phyloP scores from a whole-genome alignment of 345 rosid species.

The Hypericum perforatum region DNA sequence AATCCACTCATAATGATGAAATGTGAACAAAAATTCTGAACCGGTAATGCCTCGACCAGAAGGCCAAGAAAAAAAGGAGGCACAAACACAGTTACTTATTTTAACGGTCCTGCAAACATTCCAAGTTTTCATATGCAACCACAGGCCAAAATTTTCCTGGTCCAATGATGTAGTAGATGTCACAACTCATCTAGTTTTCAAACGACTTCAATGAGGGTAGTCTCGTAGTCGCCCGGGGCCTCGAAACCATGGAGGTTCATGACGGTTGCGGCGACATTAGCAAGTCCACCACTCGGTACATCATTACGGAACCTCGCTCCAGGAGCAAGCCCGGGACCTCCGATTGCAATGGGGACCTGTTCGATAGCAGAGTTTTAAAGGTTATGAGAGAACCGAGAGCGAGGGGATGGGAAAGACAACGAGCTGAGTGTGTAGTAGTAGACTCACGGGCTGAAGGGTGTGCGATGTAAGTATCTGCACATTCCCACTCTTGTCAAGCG shows the following conservation, averaged over 20 bases:
- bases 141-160: too few species aligned
- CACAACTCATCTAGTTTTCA: slow-evolving; percentile 21
- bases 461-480: slow-evolving; percentile 93
- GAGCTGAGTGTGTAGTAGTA: too few species aligned
- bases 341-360: slow-evolving; percentile 92
- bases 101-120: too few species aligned
- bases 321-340: slow-evolving; percentile 70
- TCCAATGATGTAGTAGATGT: too few species aligned
- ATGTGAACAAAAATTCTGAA: too few species aligned
- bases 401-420: too few species aligned
- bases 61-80: too few species aligned
- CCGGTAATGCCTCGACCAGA: too few species aligned
- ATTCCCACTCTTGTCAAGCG: slow-evolving; percentile 51
- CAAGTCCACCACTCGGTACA: slow-evolving; percentile 60
- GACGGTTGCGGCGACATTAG: slow-evolving; percentile 90
- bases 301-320: slow-evolving; percentile 66
- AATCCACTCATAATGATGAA: too few species aligned
- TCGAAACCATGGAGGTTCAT: slow-evolving; percentile 84
- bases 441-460: slow-evolving; percentile 85
- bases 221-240: slow-evolving; percentile 80
- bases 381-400: neutral
- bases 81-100: too few species aligned
- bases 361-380: neutral
- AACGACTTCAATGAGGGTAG: slow-evolving; percentile 67
- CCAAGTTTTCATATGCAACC: too few species aligned